These are phyloP conservation scores for Orobanche coerulescens DNA, from an alignment of 257 asterid species.

Conservation along the genomic window DNA sequence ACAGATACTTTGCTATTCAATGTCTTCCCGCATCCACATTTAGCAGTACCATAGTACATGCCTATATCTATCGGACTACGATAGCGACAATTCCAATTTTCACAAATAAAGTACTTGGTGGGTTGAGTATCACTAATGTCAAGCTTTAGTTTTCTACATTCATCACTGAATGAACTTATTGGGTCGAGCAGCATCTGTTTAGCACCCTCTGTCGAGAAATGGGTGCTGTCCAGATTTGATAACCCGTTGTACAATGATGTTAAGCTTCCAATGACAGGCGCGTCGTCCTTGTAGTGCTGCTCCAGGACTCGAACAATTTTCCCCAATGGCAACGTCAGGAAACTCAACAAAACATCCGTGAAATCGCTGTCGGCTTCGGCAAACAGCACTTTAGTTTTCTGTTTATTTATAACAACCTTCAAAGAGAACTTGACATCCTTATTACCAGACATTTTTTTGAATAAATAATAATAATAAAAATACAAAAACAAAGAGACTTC, in stretches of 20 bases:
- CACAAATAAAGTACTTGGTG: background rate
- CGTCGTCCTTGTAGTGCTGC: background rate
- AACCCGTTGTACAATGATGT: background rate
- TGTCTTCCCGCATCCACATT: background rate
- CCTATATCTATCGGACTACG: background rate
- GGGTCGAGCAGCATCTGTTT: background rate
- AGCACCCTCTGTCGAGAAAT: background rate
- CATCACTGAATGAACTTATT: background rate
- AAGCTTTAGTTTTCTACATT: slow-evolving; percentile 8
- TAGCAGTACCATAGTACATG: background rate
- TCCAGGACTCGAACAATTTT: background rate
- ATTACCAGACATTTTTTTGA: background rate
- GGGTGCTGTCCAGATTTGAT: background rate
- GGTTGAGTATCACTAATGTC: background rate
- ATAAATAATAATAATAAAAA: too few relatives aligned
- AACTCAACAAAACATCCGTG: background rate
- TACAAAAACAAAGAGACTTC: too few relatives aligned
- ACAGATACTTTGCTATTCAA: background rate
- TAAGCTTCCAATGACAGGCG: background rate
- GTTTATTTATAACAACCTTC: background rate
- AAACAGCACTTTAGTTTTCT: background rate
- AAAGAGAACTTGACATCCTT: background rate
- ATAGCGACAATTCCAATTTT: background rate
- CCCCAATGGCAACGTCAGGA: slow-evolving; percentile 1
- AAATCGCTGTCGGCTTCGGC: background rate